Percentiles rank a stretch among this genome's conserved stretches.
These are phyloP conservation scores for Phytophthora boehmeriae DNA, from an alignment of 352 stramenopile genomes.

Conservation along the genomic window DNA sequence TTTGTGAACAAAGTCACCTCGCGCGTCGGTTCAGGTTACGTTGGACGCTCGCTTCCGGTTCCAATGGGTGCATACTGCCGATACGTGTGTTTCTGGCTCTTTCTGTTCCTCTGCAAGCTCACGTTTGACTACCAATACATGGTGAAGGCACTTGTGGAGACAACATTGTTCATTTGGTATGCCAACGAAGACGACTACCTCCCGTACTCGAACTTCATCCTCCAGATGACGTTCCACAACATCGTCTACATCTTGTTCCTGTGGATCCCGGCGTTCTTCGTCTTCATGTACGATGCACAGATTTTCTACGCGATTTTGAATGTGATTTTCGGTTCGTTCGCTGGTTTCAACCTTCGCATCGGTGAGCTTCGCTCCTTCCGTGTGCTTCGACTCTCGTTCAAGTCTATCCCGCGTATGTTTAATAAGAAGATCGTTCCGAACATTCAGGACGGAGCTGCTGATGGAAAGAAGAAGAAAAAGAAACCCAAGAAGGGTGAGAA, in stretches of 20 bases:
- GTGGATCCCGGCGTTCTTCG: slow-evolving; percentile 82
- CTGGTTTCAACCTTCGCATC: slow-evolving; percentile 86
- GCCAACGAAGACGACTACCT: slow-evolving; percentile 72
- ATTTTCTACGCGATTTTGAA: slow-evolving; percentile 87
- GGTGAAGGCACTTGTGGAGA: slow-evolving; percentile 85
- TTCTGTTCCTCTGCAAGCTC: slow-evolving; percentile 77
- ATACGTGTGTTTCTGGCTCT: slow-evolving; percentile 86
- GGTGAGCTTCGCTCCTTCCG: slow-evolving; percentile 86
- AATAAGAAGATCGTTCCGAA: slow-evolving; percentile 91
- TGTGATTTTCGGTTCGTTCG: slow-evolving; percentile 81
- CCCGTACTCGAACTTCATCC: slow-evolving; percentile 84
- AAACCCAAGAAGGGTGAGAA: slow-evolving; percentile 73
- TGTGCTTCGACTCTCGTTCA: slow-evolving; percentile 82
- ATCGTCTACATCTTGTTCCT: slow-evolving; percentile 85
- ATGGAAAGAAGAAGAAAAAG: slow-evolving; percentile 79
- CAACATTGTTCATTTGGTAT: slow-evolving; percentile 88
- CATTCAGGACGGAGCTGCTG: slow-evolving; percentile 61
- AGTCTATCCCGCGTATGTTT: slow-evolving; percentile 87
- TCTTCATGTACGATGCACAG: slow-evolving; percentile 89
- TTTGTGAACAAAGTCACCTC: slow-evolving; percentile 78
- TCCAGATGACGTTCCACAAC: slow-evolving; percentile 86
- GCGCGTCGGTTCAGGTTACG: slow-evolving; percentile 70
- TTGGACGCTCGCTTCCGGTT: slow-evolving; percentile 77
- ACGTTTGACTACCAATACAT: slow-evolving; percentile 90
- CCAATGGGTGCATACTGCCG: slow-evolving; percentile 71